Conservation (phyloP, 208 protist genomes). For the Leishmania lainsoni region DNA sequence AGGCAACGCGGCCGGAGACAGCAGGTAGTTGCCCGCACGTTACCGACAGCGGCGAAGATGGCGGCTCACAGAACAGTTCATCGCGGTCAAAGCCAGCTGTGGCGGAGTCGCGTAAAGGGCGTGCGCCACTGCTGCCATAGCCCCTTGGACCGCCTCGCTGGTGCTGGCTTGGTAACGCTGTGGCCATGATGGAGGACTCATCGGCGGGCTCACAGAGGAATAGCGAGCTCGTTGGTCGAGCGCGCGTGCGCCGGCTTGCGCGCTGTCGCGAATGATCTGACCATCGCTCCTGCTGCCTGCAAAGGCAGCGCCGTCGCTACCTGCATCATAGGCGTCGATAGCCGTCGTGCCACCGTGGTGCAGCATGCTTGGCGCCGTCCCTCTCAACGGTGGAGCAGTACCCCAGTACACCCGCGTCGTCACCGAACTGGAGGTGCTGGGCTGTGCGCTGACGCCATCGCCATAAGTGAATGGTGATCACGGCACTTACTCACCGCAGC, state of each 20-base stretch:
- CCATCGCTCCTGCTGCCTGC: background rate
- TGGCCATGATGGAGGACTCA: background rate
- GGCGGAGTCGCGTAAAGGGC: background rate
- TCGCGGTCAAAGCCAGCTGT: background rate
- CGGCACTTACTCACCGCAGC: background rate
- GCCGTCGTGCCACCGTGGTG: background rate
- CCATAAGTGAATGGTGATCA: background rate
- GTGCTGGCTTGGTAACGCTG: background rate
- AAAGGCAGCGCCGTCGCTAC: background rate
- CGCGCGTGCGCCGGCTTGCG: background rate
- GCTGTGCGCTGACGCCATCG: background rate
- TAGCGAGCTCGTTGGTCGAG: background rate
- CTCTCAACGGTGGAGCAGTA: background rate
- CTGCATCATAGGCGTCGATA: background rate
- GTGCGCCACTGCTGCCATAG: background rate
- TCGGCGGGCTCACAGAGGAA: background rate
- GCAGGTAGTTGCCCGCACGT: background rate
- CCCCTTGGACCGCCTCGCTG: background rate
- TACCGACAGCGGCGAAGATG: background rate
- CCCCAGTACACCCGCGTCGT: conserved; percentile 4
- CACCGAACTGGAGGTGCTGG: background rate
- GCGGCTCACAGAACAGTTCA: background rate
- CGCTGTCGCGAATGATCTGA: background rate
- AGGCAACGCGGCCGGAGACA: background rate
- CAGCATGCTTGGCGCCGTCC: background rate